Conservation (phyloP, 176 grass and related monocot species). For the Eleusine coracana region DNA sequence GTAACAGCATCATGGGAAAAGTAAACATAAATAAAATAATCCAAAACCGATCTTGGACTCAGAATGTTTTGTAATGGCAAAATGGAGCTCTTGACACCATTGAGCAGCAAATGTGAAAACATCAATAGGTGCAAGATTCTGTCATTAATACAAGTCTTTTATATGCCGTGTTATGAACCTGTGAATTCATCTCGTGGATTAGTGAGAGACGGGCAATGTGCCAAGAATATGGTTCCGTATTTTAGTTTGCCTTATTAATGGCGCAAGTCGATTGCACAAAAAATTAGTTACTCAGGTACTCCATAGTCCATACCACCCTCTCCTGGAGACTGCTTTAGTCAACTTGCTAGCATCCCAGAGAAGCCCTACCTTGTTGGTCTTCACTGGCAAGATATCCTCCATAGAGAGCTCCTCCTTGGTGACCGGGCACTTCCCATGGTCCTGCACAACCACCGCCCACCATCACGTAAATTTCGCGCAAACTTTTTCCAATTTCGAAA, state of each 20-base stretch:
- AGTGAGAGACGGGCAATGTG: neutral
- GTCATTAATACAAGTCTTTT: neutral
- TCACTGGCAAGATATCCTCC: conserved; percentile 87
- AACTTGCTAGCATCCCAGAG: neutral
- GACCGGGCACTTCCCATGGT: conserved; percentile 90
- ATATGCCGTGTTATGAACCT: neutral
- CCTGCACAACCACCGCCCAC: conserved; percentile 44
- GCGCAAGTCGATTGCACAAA: neutral
- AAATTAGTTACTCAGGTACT: neutral
- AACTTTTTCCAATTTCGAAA: neutral
- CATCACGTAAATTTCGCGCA: neutral
- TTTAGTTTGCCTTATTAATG: neutral
- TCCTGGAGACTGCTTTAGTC: neutral
- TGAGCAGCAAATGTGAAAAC: neutral
- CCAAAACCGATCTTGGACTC: neutral
- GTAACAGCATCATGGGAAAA: conserved; percentile 8
- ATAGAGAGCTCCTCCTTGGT: conserved; percentile 92
- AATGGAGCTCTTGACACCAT: neutral
- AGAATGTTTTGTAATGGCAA: neutral
- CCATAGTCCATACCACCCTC: neutral
- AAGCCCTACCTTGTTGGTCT: conserved; percentile 83
- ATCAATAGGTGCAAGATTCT: neutral
- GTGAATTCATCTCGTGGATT: neutral
- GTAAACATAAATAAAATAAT: neutral
- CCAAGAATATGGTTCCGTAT: neutral